These are phyloP conservation scores for Garcia nutans DNA, from an alignment of 345 rosid species.

Conservation along the genomic window DNA sequence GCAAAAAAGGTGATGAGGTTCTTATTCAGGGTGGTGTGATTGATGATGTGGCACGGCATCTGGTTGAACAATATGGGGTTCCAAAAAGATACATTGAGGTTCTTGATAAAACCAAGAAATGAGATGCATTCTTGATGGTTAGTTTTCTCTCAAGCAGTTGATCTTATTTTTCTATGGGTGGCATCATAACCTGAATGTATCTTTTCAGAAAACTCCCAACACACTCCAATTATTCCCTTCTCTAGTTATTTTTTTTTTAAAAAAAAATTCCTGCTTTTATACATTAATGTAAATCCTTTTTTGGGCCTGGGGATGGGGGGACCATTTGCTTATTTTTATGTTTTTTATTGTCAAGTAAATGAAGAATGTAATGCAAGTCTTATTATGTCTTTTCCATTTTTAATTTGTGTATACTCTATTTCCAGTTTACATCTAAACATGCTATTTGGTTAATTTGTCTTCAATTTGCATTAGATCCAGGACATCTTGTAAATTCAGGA, in stretches of 20 bases:
- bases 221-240: too few relatives aligned
- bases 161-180: neutral
- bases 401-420: neutral
- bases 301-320: too few relatives aligned
- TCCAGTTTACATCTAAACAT: neutral
- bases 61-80: constrained; percentile 78
- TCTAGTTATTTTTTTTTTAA: too few relatives aligned
- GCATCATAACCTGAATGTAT: neutral
- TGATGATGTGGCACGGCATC: constrained; percentile 74
- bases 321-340: neutral
- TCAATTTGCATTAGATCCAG: neutral
- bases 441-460: neutral
- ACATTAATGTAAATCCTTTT: too few relatives aligned
- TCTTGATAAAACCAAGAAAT: constrained; percentile 89
- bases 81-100: constrained; percentile 87
- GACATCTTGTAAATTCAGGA: neutral
- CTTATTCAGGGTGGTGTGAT: constrained; percentile 94
- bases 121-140: constrained; percentile 24
- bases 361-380: neutral
- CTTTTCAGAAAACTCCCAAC: too few relatives aligned
- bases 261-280: too few relatives aligned
- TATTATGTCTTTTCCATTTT: neutral
- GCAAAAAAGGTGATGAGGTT: constrained; percentile 88
- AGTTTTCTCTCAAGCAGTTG: neutral
- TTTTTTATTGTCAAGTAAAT: neutral